Percentiles rank a stretch among this genome's conserved stretches.
Evolutionary conservation across 2,329 filamentous ascomycete genomes (phyloP).

Genomic region (Aaosphaeria arxii): DNA sequence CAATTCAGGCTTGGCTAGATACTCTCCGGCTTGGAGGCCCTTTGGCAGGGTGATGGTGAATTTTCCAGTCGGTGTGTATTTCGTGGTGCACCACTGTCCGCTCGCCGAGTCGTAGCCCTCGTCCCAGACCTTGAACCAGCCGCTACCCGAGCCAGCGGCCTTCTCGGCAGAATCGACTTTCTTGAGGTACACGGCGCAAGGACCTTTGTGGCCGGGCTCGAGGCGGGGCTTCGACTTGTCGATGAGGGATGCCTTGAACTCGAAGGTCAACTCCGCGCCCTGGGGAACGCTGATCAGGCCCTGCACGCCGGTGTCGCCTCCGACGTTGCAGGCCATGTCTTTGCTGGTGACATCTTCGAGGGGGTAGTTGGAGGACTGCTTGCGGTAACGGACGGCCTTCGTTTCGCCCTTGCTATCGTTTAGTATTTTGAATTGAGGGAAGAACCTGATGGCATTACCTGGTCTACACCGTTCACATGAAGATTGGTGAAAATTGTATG

Average conservation of each 20-base stretch:
- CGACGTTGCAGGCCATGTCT: background rate
- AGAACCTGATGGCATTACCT: background rate
- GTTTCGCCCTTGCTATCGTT: background rate
- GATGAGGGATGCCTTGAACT: background rate
- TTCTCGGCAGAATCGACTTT: background rate
- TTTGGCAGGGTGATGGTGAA: background rate
- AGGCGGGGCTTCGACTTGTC: background rate
- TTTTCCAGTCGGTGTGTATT: background rate
- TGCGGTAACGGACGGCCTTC: background rate
- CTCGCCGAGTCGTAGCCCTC: background rate
- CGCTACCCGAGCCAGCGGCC: background rate
- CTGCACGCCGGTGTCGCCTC: background rate
- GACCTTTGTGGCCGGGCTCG: background rate
- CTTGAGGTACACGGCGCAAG: background rate
- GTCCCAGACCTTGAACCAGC: background rate
- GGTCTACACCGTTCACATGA: background rate
- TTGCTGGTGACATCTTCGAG: background rate
- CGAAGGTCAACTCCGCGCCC: background rate
- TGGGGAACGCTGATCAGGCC: background rate
- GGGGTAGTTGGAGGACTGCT: background rate
- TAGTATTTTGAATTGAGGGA: background rate
- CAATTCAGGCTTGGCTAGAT: background rate
- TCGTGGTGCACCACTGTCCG: background rate
- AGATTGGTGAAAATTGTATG: background rate
- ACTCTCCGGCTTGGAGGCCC: background rate